phyloP scores from a whole-genome alignment of 2,329 filamentous ascomycete species.

The Endothia cerciana region DNA sequence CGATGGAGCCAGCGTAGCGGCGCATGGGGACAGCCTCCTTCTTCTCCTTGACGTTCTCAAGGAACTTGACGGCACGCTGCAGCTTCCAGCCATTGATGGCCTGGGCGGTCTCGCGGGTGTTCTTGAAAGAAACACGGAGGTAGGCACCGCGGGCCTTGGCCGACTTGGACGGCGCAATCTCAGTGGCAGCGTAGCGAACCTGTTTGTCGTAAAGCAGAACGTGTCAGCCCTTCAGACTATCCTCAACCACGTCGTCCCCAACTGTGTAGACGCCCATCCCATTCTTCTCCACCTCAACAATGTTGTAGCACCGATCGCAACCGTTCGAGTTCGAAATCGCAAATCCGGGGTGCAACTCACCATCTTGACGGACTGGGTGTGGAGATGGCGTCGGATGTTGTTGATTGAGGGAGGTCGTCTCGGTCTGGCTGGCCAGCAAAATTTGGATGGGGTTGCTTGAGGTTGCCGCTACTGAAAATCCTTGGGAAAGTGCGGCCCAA shows the following conservation, averaged over 20 bases:
- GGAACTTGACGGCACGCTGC: constrained; percentile 91
- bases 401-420: constrained; percentile 25
- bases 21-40: constrained; percentile 98
- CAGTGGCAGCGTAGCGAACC: constrained; percentile 95
- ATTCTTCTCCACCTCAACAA: constrained; percentile 21
- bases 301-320: constrained; percentile 1
- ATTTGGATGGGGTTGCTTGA: constrained; percentile 11
- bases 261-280: constrained; percentile 12
- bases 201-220: constrained; percentile 42
- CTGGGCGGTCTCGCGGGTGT: constrained; percentile 99
- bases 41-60: constrained; percentile 97
- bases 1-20: constrained; percentile 94
- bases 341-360: constrained; percentile 26
- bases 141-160: constrained; percentile 98
- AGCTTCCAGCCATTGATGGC: constrained; percentile 99
- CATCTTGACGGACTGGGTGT: constrained; percentile 30
- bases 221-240: constrained; percentile 21
- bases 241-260: constrained; percentile 7
- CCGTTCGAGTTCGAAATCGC: constrained; percentile 24
- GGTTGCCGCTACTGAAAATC: constrained; percentile 12
- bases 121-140: constrained; percentile 99
- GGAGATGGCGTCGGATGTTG: constrained; percentile 29
- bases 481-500: constrained; percentile 18
- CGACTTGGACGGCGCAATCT: constrained; percentile 88
- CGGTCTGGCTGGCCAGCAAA: constrained; percentile 13